A percentile compares a stretch with the other conserved stretches of the same genome.
Evolutionary conservation across 2,329 filamentous ascomycete genomes (phyloP).

Genomic region (Sordariomycetes sp.): DNA sequence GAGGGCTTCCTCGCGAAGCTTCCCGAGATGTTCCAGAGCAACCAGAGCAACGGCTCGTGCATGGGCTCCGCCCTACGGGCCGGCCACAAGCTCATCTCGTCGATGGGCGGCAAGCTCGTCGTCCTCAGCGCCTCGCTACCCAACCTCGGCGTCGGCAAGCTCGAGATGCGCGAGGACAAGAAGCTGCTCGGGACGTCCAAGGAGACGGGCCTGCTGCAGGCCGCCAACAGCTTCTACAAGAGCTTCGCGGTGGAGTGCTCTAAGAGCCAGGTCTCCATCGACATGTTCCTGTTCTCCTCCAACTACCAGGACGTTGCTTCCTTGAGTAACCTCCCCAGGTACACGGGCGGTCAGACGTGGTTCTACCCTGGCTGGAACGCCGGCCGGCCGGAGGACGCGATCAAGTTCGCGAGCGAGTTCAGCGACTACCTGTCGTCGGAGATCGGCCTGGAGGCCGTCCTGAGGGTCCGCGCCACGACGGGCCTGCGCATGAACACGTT

Average conservation of each 20-base stretch:
- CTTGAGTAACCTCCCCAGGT: conserved; percentile 85
- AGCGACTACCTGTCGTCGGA: conserved; percentile 94
- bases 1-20: conserved; percentile 84
- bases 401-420: conserved; percentile 95
- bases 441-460: conserved; percentile 89
- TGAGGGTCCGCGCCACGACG: conserved; percentile 88
- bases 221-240: conserved; percentile 95
- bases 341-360: conserved; percentile 95
- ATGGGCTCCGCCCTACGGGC: conserved; percentile 90
- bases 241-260: conserved; percentile 98
- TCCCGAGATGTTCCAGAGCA: conserved; percentile 93
- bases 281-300: conserved; percentile 95
- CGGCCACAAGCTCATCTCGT: conserved; percentile 89
- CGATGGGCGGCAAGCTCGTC: conserved; percentile 87
- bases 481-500: conserved; percentile 94
- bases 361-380: conserved; percentile 99
- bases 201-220: conserved; percentile 77
- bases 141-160: conserved; percentile 77
- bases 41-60: conserved; percentile 76
- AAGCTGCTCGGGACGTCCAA: conserved; percentile 89
- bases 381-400: conserved; percentile 82
- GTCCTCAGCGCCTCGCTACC: conserved; percentile 84
- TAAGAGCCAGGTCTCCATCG: conserved; percentile 95
- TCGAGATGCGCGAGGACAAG: conserved; percentile 92
- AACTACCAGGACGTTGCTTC: conserved; percentile 97